Evolutionary conservation across 2,329 filamentous ascomycete genomes (phyloP).

Genomic region (Beauveria australis): DNA sequence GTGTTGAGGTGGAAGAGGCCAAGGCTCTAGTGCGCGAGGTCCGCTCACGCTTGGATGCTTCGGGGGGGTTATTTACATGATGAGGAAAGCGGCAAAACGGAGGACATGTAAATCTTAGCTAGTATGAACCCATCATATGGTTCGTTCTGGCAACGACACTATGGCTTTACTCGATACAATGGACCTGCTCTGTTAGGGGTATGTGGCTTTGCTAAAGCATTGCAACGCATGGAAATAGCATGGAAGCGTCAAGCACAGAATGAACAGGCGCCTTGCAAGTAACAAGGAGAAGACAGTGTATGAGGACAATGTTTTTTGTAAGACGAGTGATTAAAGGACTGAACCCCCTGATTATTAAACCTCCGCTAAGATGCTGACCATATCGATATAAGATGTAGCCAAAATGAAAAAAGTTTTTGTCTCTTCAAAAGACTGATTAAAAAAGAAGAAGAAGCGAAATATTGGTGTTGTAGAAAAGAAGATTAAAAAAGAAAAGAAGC

Average conservation of each 20-base stretch:
- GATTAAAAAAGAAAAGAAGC: neutral
- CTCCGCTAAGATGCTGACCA: slow-evolving; percentile 5
- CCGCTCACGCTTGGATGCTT: slow-evolving; percentile 62
- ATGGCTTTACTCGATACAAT: too few species aligned
- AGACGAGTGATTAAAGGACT: neutral
- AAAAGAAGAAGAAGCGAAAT: neutral
- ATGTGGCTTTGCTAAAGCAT: too few species aligned
- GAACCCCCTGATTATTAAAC: slow-evolving; percentile 9
- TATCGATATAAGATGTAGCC: neutral
- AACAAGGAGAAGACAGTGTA: neutral
- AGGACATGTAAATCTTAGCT: neutral
- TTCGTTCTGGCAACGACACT: too few species aligned
- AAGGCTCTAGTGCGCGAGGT: slow-evolving; percentile 88
- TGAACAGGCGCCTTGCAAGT: neutral
- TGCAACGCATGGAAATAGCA: too few species aligned
- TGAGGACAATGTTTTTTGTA: neutral
- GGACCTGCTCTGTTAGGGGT: too few species aligned
- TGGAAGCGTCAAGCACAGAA: too few species aligned
- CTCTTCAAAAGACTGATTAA: neutral
- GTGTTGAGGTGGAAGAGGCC: slow-evolving; percentile 92
- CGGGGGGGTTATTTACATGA: slow-evolving; percentile 19
- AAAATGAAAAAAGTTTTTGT: neutral
- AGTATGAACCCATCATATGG: neutral
- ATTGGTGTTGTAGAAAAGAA: neutral
- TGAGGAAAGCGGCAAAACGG: neutral